Base-by-base conservation (phyloP, 495 filamentous ascomycete species). In the Daldinia vernicosa region DNA sequence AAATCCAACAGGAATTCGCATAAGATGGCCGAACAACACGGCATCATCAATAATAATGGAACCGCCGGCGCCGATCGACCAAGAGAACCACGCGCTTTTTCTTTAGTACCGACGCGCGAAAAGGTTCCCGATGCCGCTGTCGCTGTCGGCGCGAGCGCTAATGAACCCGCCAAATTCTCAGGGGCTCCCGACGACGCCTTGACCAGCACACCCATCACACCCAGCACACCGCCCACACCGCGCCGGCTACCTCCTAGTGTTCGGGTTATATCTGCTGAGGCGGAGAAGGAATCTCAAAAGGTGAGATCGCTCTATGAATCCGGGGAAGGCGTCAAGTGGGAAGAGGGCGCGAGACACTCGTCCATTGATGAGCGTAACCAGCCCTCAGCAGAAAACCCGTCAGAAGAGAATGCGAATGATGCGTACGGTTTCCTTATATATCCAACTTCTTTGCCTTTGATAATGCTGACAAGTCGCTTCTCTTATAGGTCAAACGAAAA, bases 221-320 rank as follows among this genome's bases (percentile, higher is more conserved):
- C 73, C 55, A 61, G 60, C 19, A 40, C 57, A 9, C 62, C 75
- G 19, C 64, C 75, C 40, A 73, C 75, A 26, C 58, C 73, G 15
- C 72, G 66, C 28, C 72, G 60, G 61, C 58, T 45, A 57, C 71
- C 68, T 45, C 83, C 83, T 55, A 82, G 81, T 75, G 81, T 85
- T 56, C 82, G 82, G 62, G 76, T 90, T 47, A 80, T 92, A 59
- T 94, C 94, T 57, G 86, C 90, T 27, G 93, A 97, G 74, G 89
- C 94, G 70, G 92, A 93, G 77, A 90, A 89, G 84, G 86, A 96
- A 74, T 96, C 93, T 69, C 89, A 91, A 77, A 92, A 93, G 78
- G 93, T 97, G 67, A 89, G 94, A 74, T 88, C 93, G 70, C 94
- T 97, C 92, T 97, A 97, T 82, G 92, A 93, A 79, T 88, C 88